Evolutionary conservation across 768 basidiomycete species (phyloP).

Genomic region (Podaxis sp.): DNA sequence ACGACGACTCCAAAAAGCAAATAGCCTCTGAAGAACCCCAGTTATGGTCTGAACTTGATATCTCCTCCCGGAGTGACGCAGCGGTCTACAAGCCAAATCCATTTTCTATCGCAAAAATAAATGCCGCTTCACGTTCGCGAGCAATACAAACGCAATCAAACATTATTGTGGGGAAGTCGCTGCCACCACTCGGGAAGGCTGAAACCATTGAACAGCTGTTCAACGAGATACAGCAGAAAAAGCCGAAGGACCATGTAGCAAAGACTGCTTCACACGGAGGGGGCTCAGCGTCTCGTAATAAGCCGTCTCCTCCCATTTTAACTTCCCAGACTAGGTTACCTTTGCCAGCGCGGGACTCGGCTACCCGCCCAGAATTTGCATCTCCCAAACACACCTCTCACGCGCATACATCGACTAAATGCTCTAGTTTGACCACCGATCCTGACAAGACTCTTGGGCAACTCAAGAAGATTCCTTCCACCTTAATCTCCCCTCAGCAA

Average conservation of each 20-base stretch:
- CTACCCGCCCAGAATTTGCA: background rate
- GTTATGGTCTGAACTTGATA: conserved; percentile 39
- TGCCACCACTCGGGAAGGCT: background rate
- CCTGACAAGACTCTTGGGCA: background rate
- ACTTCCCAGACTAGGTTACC: no score
- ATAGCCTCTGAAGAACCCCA: conserved; percentile 1
- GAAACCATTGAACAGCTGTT: background rate
- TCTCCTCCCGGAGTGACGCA: conserved; percentile 56
- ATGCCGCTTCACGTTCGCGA: conserved; percentile 53
- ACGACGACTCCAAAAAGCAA: background rate
- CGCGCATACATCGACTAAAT: background rate
- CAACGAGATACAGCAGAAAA: background rate
- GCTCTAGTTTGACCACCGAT: background rate
- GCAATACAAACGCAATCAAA: background rate
- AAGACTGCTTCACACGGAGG: background rate
- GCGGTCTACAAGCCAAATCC: conserved; percentile 74
- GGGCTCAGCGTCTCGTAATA: background rate
- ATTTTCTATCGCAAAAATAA: conserved; percentile 78
- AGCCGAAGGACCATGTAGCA: background rate
- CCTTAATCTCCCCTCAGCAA: no score
- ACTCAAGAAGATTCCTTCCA: background rate
- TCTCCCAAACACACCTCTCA: background rate
- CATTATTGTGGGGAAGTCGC: background rate
- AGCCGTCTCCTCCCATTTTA: background rate
- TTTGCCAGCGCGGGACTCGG: no score